Evolutionary conservation across 1,284 basidiomycete species (phyloP).

Genomic region (Sporisorium iseilematis-ciliati): DNA sequence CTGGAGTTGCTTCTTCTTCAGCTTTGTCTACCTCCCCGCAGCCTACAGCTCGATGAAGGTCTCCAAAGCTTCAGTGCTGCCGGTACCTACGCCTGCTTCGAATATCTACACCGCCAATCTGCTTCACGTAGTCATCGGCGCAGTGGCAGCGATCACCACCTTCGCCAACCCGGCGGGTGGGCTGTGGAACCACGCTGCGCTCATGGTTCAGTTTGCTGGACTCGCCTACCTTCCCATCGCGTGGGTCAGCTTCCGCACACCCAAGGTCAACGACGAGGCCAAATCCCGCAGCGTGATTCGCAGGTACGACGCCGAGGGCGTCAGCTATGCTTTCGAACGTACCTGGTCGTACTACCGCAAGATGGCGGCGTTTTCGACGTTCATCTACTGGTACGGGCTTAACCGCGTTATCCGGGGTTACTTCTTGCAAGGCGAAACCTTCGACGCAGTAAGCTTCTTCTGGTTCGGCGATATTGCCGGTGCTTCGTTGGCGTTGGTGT

Average conservation of each 20-base stretch:
- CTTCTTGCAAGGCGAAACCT: constrained; percentile 17
- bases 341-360: constrained; percentile 60
- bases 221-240: constrained; percentile 37
- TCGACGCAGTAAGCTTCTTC: constrained; percentile 43
- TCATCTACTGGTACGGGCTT: constrained; percentile 58
- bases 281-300: constrained; percentile 38
- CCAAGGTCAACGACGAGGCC: constrained; percentile 42
- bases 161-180: constrained; percentile 17
- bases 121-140: constrained; percentile 22
- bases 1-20: constrained; percentile 34
- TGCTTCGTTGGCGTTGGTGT: constrained; percentile 11
- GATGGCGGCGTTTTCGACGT: constrained; percentile 38
- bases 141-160: constrained; percentile 16
- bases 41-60: constrained; percentile 37
- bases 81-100: constrained; percentile 42
- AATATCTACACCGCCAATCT: constrained; percentile 51
- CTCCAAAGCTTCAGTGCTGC: constrained; percentile 35
- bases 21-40: constrained; percentile 31
- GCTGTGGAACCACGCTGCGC: constrained; percentile 35
- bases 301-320: constrained; percentile 45
- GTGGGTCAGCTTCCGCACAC: constrained; percentile 41
- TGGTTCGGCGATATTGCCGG: constrained; percentile 47
- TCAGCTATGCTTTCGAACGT: constrained; percentile 54
- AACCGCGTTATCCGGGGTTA: constrained; percentile 40
- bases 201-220: constrained; percentile 36